phyloP scores from a whole-genome alignment of 257 asterid species.

The Paulownia fortunei region DNA sequence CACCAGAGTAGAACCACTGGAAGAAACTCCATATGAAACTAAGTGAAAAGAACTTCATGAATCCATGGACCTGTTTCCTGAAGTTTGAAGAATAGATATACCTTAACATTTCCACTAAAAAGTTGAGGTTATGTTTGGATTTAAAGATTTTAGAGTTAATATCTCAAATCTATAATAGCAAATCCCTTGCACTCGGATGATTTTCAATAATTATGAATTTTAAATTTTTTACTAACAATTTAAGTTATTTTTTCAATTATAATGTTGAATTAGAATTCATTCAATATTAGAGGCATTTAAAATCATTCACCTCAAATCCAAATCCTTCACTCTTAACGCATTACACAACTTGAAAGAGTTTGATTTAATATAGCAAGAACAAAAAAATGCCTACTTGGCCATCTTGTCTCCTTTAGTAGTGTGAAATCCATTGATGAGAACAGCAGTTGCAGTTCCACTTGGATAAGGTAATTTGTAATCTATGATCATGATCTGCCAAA shows the following conservation, averaged over 20 bases:
- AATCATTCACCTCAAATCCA: neutral
- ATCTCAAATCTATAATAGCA: too few relatives aligned
- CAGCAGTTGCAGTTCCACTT: conserved; percentile 81
- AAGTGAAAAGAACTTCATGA: conserved; percentile 69
- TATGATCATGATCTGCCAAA: conserved; percentile 60
- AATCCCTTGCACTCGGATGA: neutral
- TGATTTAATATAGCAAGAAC: neutral
- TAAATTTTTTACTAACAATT: neutral
- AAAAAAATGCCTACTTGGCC: conserved; percentile 53
- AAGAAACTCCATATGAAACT: conserved; percentile 91
- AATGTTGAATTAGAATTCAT: neutral
- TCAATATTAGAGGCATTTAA: too few relatives aligned
- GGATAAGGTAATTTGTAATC: conserved; percentile 67
- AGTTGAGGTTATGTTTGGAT: too few relatives aligned
- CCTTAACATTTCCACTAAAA: neutral
- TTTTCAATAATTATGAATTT: neutral
- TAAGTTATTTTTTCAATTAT: neutral
- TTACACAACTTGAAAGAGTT: neutral
- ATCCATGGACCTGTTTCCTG: conserved; percentile 86
- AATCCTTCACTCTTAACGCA: neutral
- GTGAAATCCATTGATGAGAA: conserved; percentile 78
- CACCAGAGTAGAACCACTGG: conserved; percentile 91
- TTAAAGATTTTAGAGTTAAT: too few relatives aligned
- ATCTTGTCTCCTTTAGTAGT: conserved; percentile 61
- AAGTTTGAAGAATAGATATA: conserved; percentile 8